phyloP scores from a whole-genome alignment of 768 basidiomycete species.

The Hemileccinum rubropunctum region DNA sequence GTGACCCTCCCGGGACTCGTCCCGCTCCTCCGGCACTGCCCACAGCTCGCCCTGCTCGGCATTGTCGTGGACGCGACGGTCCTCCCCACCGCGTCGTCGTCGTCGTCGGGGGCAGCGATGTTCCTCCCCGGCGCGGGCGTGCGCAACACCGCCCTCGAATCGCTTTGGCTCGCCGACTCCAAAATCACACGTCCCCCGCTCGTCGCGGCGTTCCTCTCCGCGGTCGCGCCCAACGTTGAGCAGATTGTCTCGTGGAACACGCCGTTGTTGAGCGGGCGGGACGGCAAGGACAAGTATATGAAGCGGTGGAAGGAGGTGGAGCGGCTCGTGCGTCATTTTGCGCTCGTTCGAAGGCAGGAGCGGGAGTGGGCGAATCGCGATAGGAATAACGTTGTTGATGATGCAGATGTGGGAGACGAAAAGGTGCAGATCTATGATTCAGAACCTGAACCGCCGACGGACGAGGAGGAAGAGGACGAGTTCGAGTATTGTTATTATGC shows the following conservation, averaged over 20 bases:
- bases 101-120: too few species aligned
- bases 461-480: conserved; percentile 25
- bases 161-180: conserved; percentile 28
- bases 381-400: background rate
- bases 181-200: conserved; percentile 25
- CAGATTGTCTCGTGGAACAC: conserved; percentile 32
- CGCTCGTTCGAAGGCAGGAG: conserved; percentile 20
- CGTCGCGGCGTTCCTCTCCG: conserved; percentile 28
- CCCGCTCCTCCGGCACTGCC: conserved; percentile 22
- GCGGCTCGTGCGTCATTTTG: conserved; percentile 19
- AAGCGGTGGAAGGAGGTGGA: conserved; percentile 25
- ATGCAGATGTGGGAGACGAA: conserved; percentile 7
- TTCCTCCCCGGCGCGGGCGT: conserved; percentile 18
- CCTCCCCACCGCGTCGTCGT: conserved; percentile 3
- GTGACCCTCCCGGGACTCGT: conserved; percentile 25
- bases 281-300: conserved; percentile 24
- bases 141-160: conserved; percentile 25
- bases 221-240: conserved; percentile 29
- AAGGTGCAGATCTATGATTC: conserved; percentile 18
- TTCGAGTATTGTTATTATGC: conserved; percentile 25
- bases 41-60: conserved; percentile 24
- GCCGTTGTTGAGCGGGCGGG: conserved; percentile 23
- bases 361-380: conserved; percentile 13
- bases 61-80: conserved; percentile 29
- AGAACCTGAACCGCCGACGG: conserved; percentile 18